phyloP scores from a whole-genome alignment of 2,329 filamentous ascomycete genomes.

The Arthrobotrys megalospora region DNA sequence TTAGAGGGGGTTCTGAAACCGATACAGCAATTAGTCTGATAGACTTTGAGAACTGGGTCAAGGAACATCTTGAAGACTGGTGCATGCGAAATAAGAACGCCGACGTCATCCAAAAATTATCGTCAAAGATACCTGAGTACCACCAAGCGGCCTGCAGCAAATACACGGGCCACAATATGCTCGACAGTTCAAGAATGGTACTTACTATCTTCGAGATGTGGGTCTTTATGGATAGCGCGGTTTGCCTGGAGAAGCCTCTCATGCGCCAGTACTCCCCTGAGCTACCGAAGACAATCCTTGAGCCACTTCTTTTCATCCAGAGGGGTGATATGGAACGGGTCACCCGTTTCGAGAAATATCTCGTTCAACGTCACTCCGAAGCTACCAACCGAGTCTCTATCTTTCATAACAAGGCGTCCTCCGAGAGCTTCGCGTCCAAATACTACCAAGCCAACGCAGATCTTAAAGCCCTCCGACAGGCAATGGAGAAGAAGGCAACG shows the following conservation, averaged over 20 bases:
- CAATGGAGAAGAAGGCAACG: slow-evolving; percentile 41
- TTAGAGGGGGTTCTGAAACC: neutral
- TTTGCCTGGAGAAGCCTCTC: slow-evolving; percentile 67
- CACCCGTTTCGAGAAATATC: slow-evolving; percentile 69
- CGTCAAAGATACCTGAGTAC: slow-evolving; percentile 66
- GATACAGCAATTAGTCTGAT: slow-evolving; percentile 18
- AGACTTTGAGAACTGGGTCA: slow-evolving; percentile 63
- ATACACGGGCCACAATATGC: slow-evolving; percentile 66
- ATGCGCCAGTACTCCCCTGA: slow-evolving; percentile 70
- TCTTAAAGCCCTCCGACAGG: slow-evolving; percentile 66
- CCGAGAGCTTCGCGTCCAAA: slow-evolving; percentile 69
- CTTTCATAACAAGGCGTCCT: slow-evolving; percentile 67
- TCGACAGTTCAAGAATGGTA: slow-evolving; percentile 72
- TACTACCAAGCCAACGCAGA: slow-evolving; percentile 69
- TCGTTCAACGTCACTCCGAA: slow-evolving; percentile 65
- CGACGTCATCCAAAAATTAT: slow-evolving; percentile 60
- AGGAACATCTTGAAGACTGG: slow-evolving; percentile 71
- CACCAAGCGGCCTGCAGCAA: slow-evolving; percentile 62
- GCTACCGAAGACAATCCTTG: slow-evolving; percentile 68
- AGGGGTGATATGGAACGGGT: slow-evolving; percentile 70
- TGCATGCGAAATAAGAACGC: slow-evolving; percentile 51
- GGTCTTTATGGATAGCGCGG: slow-evolving; percentile 72
- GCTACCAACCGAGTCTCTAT: slow-evolving; percentile 65
- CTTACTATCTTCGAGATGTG: slow-evolving; percentile 74
- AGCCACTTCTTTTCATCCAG: slow-evolving; percentile 69